A percentile compares a stretch with the other conserved stretches of the same genome.
phyloP scores from a whole-genome alignment of 1,284 basidiomycete species.

The Pseudozyma sp. region DNA sequence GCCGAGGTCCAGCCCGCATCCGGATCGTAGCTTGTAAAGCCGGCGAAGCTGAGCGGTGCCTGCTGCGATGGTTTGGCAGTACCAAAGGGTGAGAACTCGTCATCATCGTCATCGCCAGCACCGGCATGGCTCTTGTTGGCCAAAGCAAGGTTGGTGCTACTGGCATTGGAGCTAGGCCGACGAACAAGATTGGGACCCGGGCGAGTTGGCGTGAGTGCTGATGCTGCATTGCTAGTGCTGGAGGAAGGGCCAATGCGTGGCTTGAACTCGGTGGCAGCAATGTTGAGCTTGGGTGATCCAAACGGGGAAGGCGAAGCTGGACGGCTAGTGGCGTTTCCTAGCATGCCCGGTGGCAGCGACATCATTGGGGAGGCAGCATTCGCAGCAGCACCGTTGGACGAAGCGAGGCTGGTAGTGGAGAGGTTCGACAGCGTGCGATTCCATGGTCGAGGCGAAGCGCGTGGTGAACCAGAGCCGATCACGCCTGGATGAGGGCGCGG shows the following conservation, averaged over 20 bases:
- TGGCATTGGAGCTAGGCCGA: slow-evolving; percentile 46
- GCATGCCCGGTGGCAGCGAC: slow-evolving; percentile 40
- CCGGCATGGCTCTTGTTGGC: slow-evolving; percentile 56
- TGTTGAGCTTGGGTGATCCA: slow-evolving; percentile 63
- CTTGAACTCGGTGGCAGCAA: slow-evolving; percentile 61
- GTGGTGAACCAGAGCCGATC: slow-evolving; percentile 56
- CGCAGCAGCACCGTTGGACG: slow-evolving; percentile 19
- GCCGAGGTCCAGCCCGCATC: slow-evolving; percentile 40
- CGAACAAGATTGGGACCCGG: slow-evolving; percentile 31
- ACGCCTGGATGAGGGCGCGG: slow-evolving; percentile 51
- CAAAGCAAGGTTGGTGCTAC: slow-evolving; percentile 49
- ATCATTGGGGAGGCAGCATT: slow-evolving; percentile 38
- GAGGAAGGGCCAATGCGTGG: slow-evolving; percentile 42
- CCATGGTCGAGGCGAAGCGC: slow-evolving; percentile 56
- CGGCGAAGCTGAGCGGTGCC: slow-evolving; percentile 34
- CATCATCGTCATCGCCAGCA: slow-evolving; percentile 71
- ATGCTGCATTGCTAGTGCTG: slow-evolving; percentile 8
- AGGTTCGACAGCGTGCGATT: slow-evolving; percentile 49
- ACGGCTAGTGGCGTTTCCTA: slow-evolving; percentile 34
- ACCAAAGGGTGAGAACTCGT: slow-evolving; percentile 74
- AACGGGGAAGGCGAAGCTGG: slow-evolving; percentile 57
- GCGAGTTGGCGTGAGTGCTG: slow-evolving; percentile 35
- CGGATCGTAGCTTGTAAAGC: slow-evolving; percentile 28
- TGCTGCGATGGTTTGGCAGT: slow-evolving; percentile 29
- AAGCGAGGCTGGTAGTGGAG: slow-evolving; percentile 41